These are phyloP conservation scores for Ogataea nonfermentans DNA, from an alignment of 805 yeast genomes.

Conservation along the genomic window DNA sequence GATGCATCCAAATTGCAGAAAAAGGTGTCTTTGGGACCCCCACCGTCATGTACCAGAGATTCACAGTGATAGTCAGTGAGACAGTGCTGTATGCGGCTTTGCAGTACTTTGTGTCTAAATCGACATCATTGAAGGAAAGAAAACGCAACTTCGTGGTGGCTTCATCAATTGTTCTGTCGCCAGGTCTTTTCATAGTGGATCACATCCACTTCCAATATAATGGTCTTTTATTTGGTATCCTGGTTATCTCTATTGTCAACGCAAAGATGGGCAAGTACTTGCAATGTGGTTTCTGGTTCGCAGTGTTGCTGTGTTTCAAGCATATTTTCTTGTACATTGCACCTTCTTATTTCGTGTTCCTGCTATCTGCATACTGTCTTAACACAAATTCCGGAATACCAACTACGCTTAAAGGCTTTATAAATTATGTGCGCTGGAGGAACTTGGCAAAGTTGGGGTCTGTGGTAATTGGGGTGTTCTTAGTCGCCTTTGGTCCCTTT, in stretches of 20 bases:
- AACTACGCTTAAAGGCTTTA: constrained; percentile 20
- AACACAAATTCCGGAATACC: constrained; percentile 34
- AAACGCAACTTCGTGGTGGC: constrained; percentile 71
- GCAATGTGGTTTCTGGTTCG: constrained; percentile 65
- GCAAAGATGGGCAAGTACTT: constrained; percentile 60
- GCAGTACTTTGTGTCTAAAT: constrained; percentile 64
- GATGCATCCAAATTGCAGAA: constrained; percentile 67
- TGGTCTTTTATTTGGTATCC: constrained; percentile 85
- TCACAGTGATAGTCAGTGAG: constrained; percentile 79
- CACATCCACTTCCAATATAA: constrained; percentile 97
- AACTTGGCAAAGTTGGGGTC: constrained; percentile 61
- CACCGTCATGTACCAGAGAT: constrained; percentile 80
- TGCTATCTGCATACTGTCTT: constrained; percentile 72
- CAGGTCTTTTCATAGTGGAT: constrained; percentile 87
- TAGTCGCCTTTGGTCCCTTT: constrained; percentile 78
- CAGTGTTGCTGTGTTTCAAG: constrained; percentile 83
- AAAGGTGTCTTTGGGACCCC: constrained; percentile 70
- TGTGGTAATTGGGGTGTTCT: constrained; percentile 60
- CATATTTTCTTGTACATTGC: constrained; percentile 92
- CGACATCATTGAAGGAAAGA: constrained; percentile 34
- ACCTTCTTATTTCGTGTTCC: constrained; percentile 84
- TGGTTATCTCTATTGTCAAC: constrained; percentile 69
- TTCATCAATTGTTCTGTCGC: constrained; percentile 78
- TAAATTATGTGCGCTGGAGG: constrained; percentile 44
- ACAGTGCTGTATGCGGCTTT: constrained; percentile 64